phyloP scores from a whole-genome alignment of 1,284 basidiomycete genomes.

The Schizopora paradoxa region DNA sequence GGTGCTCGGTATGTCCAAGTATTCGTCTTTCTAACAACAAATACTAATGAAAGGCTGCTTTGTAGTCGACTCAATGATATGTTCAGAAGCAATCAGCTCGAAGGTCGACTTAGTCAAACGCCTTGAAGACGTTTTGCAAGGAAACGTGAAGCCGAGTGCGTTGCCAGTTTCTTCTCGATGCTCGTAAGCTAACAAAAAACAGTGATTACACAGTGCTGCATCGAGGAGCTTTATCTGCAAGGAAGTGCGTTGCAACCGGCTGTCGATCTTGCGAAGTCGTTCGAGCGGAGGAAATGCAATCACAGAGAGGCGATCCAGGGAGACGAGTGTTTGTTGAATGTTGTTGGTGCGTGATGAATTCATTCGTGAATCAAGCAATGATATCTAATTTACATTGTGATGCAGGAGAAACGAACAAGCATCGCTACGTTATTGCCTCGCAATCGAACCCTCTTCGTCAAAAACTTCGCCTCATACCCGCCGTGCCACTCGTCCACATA shows the following conservation, averaged over 20 bases:
- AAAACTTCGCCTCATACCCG: slow-evolving; percentile 66
- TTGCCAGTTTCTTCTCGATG: slow-evolving; percentile 20
- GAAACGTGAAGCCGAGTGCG: slow-evolving; percentile 85
- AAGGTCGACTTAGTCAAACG: slow-evolving; percentile 76
- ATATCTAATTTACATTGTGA: slow-evolving; percentile 4
- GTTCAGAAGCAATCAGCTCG: slow-evolving; percentile 59
- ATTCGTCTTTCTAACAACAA: slow-evolving; percentile 9
- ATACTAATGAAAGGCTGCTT: no score
- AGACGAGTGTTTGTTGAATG: slow-evolving; percentile 77
- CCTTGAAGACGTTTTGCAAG: slow-evolving; percentile 71
- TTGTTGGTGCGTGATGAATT: slow-evolving; percentile 82
- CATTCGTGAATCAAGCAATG: no score
- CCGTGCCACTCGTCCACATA: slow-evolving; percentile 82
- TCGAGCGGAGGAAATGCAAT: slow-evolving; percentile 92
- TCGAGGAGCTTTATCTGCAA: slow-evolving; percentile 83
- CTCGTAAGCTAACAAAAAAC: no score
- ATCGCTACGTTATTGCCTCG: slow-evolving; percentile 83
- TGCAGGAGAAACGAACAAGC: slow-evolving; percentile 81
- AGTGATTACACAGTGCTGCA: slow-evolving; percentile 98
- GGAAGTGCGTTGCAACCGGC: slow-evolving; percentile 66
- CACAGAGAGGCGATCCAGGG: slow-evolving; percentile 59
- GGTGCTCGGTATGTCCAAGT: slow-evolving; percentile 57
- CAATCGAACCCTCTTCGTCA: slow-evolving; percentile 68
- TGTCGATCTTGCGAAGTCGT: slow-evolving; percentile 86
- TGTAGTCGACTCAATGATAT: slow-evolving; percentile 83